A percentile compares a stretch with the other conserved stretches of the same genome.
Conservation (phyloP, 2,329 filamentous ascomycete species). For the Penicillium olsonii region DNA sequence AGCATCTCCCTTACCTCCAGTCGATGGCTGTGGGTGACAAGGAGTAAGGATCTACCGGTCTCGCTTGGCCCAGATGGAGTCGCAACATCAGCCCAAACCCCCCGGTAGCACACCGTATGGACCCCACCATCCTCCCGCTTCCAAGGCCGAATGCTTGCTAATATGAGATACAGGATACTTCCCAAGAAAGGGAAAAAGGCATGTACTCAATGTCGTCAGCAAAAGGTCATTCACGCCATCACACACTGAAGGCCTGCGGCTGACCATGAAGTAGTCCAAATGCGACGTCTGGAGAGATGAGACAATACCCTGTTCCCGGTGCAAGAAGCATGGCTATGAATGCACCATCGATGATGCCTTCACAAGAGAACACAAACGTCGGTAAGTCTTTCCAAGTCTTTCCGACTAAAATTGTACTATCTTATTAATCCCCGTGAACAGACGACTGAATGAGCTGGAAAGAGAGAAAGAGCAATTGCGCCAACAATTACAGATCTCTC, state of each 20-base stretch:
- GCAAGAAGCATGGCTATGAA: constrained; percentile 36
- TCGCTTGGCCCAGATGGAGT: neutral
- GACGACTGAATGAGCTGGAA: constrained; percentile 41
- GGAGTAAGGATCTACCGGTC: neutral
- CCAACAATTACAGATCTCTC: constrained; percentile 32
- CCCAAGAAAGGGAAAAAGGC: constrained; percentile 40
- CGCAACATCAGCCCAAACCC: neutral
- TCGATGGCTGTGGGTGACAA: neutral
- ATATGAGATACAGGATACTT: constrained; percentile 17
- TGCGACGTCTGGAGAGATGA: constrained; percentile 43
- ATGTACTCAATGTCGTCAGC: constrained; percentile 47
- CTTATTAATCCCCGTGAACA: constrained; percentile 13
- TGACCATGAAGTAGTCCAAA: constrained; percentile 30
- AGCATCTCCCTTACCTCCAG: neutral
- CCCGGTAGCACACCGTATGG: constrained; percentile 16
- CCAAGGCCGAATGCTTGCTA: constrained; percentile 9
- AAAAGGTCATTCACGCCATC: constrained; percentile 37
- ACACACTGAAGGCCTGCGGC: neutral
- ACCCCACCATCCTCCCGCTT: neutral
- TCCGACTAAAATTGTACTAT: no score
- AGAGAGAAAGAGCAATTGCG: constrained; percentile 41
- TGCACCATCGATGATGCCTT: constrained; percentile 47
- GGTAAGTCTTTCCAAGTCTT: constrained; percentile 24
- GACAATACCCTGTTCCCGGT: constrained; percentile 40
- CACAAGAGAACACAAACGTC: constrained; percentile 46